A percentile compares a stretch with the other conserved stretches of the same genome.
phyloP scores from a whole-genome alignment of 768 basidiomycete genomes.

The Pisolithus marmoratus region DNA sequence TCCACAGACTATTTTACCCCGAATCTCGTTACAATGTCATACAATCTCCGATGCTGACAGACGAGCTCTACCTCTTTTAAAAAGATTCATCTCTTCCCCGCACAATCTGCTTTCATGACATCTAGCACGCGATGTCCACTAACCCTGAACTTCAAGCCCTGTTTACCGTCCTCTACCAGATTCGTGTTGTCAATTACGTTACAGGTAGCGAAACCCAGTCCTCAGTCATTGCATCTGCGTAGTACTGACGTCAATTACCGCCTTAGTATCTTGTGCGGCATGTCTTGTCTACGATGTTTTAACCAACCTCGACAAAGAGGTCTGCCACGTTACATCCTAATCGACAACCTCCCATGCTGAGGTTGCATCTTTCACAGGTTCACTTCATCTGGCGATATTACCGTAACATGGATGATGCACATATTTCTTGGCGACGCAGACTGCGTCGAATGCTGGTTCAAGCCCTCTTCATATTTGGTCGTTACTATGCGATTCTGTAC shows the following conservation, averaged over 20 bases:
- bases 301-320: conserved; percentile 18
- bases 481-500: conserved; percentile 21
- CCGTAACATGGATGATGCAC: neutral
- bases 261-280: neutral
- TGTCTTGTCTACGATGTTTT: conserved; percentile 3
- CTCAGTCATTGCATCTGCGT: neutral
- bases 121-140: neutral
- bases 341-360: neutral
- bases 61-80: too few species aligned
- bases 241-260: too few species aligned
- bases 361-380: conserved; percentile 4
- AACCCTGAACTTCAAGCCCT: neutral
- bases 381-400: conserved; percentile 11
- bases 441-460: conserved; percentile 7
- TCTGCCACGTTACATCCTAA: neutral
- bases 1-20: too few species aligned
- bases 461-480: conserved; percentile 16
- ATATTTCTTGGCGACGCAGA: neutral
- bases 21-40: too few species aligned
- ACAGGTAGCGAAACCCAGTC: neutral
- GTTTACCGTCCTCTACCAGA: neutral
- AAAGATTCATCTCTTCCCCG: too few species aligned
- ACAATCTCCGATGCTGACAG: too few species aligned
- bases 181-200: neutral
- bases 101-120: too few species aligned